These are phyloP conservation scores for Tarenaya hassleriana DNA, from an alignment of 345 rosid genomes.

Conservation along the genomic window DNA sequence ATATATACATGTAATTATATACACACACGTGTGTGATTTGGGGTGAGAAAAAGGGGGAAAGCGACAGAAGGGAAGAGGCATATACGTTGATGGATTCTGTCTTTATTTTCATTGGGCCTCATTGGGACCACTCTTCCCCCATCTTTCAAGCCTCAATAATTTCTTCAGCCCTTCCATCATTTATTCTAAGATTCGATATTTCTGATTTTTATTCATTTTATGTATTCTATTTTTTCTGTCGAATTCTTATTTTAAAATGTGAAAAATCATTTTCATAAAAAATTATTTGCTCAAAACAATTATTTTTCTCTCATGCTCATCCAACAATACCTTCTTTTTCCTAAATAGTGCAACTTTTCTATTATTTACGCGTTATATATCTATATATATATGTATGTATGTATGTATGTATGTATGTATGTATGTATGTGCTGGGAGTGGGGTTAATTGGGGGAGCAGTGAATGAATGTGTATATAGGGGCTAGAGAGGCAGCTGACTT, in stretches of 20 bases:
- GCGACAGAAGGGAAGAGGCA: conserved; percentile 30
- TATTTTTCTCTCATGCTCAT: no score
- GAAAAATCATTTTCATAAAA: conserved; percentile 15
- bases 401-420: neutral
- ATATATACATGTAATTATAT: neutral
- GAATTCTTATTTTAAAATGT: conserved; percentile 5
- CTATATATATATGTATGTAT: conserved; percentile 14
- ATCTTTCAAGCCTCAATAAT: no score
- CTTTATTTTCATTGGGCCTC: conserved; percentile 32
- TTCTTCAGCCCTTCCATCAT: no score
- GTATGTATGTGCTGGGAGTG: neutral
- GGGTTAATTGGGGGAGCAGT: conserved; percentile 14
- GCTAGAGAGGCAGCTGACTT: conserved; percentile 27
- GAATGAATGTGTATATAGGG: conserved; percentile 22
- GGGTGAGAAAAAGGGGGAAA: conserved; percentile 11
- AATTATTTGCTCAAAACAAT: no score
- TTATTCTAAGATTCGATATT: no score
- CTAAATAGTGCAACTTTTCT: no score
- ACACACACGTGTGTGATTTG: neutral
- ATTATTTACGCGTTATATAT: no score
- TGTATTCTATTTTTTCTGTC: neutral
- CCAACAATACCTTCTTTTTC: no score
- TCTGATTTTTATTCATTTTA: no score
- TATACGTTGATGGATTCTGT: conserved; percentile 11
- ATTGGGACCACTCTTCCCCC: conserved; percentile 30